Percentiles rank a stretch among this genome's conserved stretches.
These are phyloP conservation scores for Leucoagaricus sp. DNA, from an alignment of 1,284 basidiomycete genomes.

Conservation along the genomic window DNA sequence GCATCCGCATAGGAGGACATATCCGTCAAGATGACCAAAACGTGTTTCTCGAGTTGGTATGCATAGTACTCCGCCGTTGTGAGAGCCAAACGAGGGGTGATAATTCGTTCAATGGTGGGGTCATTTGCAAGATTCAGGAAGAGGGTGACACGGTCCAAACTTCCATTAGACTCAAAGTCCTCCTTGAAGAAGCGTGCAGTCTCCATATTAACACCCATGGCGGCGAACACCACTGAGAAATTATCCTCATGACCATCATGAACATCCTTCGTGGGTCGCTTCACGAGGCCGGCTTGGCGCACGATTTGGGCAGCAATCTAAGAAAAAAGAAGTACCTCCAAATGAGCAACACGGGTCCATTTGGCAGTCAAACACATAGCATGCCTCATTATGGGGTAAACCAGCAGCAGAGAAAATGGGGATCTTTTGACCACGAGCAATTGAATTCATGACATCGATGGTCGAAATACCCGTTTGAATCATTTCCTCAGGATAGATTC, in stretches of 20 bases:
- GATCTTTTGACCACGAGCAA: slow-evolving; percentile 99
- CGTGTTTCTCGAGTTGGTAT: slow-evolving; percentile 99
- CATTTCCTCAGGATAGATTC: slow-evolving; percentile 99
- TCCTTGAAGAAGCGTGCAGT: slow-evolving; percentile 99
- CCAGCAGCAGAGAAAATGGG: slow-evolving; percentile 99
- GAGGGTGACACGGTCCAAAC: slow-evolving; percentile 95
- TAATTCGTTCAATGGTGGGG: slow-evolving; percentile 99
- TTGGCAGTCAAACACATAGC: slow-evolving; percentile 6
- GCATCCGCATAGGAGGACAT: slow-evolving; percentile 99
- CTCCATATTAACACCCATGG: slow-evolving; percentile 99
- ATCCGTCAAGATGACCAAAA: slow-evolving; percentile 97
- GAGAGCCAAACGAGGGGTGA: slow-evolving; percentile 96
- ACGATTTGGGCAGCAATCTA: slow-evolving; percentile 99
- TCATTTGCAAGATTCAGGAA: slow-evolving; percentile 99
- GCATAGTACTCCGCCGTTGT: slow-evolving; percentile 99
- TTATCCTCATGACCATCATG: slow-evolving; percentile 99
- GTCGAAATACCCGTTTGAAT: slow-evolving; percentile 99
- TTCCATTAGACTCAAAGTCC: slow-evolving; percentile 99
- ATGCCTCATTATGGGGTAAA: slow-evolving; percentile 97
- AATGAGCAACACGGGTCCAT: slow-evolving; percentile 1
- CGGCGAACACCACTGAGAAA: slow-evolving; percentile 99
- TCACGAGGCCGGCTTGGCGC: slow-evolving; percentile 97
- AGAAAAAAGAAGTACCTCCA: neutral
- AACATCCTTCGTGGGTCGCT: slow-evolving; percentile 93
- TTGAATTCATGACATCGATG: slow-evolving; percentile 99